Base-by-base conservation (phyloP, 164 flowering plant genomes). In the Umbellularia californica region DNA sequence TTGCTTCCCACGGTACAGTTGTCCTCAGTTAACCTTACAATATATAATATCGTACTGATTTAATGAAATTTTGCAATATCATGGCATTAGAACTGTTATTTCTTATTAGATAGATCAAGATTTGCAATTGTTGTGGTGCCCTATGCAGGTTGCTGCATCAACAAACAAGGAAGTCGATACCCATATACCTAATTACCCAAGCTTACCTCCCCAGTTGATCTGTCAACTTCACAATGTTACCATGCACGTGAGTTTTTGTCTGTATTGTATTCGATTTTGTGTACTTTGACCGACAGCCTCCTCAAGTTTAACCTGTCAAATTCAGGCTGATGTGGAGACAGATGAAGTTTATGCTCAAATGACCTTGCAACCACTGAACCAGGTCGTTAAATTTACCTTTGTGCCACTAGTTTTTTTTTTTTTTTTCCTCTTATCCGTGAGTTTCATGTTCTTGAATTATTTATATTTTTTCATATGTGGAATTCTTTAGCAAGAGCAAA, bases 321-420 rank as follows among this genome's bases (percentile, higher is more conserved):
- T 87, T 71, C 94, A 93, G 98, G 98, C 98, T 58, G 98, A 93
- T 74, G 82, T 86, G 70, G 98, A 93, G 81, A 91, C 97, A 0
- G 97, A 93, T 85, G 97, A 93, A 85, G 97, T 93, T 2, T 93
- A 93, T 83, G 95, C 97, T 58, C 98, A 93, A 70, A 91, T 93
- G 98, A 93, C 98, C 50, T 86, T 93, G 86, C 98, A 93, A 72
- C 98, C 98, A 19, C 77, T 90, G 68, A 93, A 71, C 75, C 88
- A 89, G 77, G 98, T 93, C 87, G 19, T n/a, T 27, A 58, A 20
- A 28, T 17, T 24, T 64, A 64, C 13, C 12, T 64, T 64, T 23
- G 10, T 22, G 25, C 14, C 28, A 23, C 33, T 25, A 13, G 67
- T 25, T 64, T 64, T 64, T 27, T 13, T 2, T 24, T 63, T 60